Conservation (phyloP, 345 rosid species). For the Populus deltoides region DNA sequence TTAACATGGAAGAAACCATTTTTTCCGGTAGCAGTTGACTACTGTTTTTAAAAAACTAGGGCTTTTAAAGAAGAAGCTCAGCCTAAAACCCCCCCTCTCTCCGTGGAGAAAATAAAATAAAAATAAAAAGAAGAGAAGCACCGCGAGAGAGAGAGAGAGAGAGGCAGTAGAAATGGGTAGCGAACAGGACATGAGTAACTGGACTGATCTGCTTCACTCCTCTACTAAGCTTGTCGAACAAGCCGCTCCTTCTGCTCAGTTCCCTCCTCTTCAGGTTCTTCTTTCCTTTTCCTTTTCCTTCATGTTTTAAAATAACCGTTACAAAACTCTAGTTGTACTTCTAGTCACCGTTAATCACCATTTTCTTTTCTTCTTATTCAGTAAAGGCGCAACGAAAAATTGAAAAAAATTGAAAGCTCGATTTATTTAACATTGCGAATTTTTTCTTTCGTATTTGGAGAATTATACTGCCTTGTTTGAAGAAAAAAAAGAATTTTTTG, state of each 20-base stretch:
- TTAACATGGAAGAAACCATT: no score
- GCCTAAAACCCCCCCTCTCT: background rate
- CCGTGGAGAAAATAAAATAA: background rate
- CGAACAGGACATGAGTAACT: conserved; percentile 75
- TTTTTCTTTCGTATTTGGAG: background rate
- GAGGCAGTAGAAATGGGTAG: conserved; percentile 47
- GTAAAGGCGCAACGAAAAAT: background rate
- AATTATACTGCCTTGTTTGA: background rate
- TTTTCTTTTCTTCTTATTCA: background rate
- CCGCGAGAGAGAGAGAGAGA: background rate
- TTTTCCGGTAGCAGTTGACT: no score
- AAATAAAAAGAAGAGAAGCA: background rate
- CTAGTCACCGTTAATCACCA: background rate
- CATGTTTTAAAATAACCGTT: background rate
- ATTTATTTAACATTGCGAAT: background rate
- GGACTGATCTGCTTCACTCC: conserved; percentile 93
- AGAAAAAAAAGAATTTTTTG: background rate
- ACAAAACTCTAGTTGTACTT: background rate
- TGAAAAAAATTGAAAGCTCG: background rate
- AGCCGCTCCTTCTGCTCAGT: conserved; percentile 96
- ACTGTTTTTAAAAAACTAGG: no score
- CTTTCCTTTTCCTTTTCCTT: background rate
- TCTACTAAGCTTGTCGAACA: conserved; percentile 94
- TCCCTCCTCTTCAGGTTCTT: conserved; percentile 97
- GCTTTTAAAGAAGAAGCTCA: background rate